Base-by-base conservation (phyloP, 768 basidiomycete genomes). In the Tephrocybe sp. region DNA sequence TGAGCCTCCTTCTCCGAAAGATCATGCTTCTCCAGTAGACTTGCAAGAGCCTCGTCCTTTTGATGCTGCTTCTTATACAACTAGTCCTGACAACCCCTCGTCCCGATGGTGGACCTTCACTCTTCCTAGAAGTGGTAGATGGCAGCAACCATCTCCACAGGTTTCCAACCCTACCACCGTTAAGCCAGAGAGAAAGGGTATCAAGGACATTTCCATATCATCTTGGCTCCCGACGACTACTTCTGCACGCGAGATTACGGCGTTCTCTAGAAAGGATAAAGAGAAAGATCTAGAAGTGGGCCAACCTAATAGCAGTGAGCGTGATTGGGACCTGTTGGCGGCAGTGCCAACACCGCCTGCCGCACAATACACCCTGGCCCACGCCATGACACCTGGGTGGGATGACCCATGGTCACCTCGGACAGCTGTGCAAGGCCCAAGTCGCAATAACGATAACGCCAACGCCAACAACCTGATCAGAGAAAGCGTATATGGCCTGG, bases 31-130 rank as follows among this genome's bases (percentile, higher is more conserved):
- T 15, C 52, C 62, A 25, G 49, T 62, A 15, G 64, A 65, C 41
- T 58, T 61, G 30, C 57, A 68, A 47, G 72, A 75, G 27, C 61
- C 71, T 31, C 74, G 73, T 12, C 72, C 76, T 13, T 77, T 76
- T 29, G 84, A 83, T 61, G 67, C 71, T 50, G 74, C 71, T 23
- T 84, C 83, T 13, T 75, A 74, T 49, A 69, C 75, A 42, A 80
- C 82, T 11, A 75, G 63, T 65, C 65, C 61, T 52, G 61, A 71
- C 41, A 64, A 71, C 52, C 62, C 63, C 54, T 69, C 64, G 36
- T 83, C 81, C 50, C 79, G 80, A 42, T 91, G 88, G 88, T 88
- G 83, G 82, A 69, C 85, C 0, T 89, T 91, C 64, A 81, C 81
- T 22, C 77, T 81, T 31, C 80, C 82, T 39, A 77, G 82, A 25